Percentiles rank a stretch among this genome's conserved stretches.
Evolutionary conservation across 2,329 filamentous ascomycete species (phyloP).

Genomic region (Paraconiothyrium brasiliense): DNA sequence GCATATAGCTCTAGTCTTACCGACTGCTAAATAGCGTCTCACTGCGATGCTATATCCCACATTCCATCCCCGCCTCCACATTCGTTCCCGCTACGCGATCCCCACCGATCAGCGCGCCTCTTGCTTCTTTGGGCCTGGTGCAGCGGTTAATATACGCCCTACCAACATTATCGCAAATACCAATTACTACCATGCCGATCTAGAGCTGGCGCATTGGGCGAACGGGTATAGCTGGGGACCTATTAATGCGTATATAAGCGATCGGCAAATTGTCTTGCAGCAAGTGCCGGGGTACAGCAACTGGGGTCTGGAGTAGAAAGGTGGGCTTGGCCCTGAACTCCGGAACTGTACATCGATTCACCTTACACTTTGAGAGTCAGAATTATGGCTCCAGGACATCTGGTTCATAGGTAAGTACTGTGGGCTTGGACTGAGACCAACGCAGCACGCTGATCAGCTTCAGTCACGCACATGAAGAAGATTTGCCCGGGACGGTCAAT

Average conservation of each 20-base stretch:
- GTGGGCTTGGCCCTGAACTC: conserved; percentile 4
- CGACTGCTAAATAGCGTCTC: background rate
- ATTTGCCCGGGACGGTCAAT: conserved; percentile 66
- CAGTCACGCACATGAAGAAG: conserved; percentile 66
- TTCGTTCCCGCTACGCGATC: background rate
- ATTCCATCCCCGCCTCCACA: conserved; percentile 10
- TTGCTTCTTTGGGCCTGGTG: background rate
- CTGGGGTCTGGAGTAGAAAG: conserved; percentile 10
- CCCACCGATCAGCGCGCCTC: conserved; percentile 6
- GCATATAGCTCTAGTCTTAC: background rate
- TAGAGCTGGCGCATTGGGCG: conserved; percentile 13
- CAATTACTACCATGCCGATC: conserved; percentile 2
- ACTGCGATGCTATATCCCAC: background rate
- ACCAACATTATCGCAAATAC: background rate
- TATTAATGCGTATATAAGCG: background rate
- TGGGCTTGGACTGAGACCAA: background rate
- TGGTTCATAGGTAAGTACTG: conserved; percentile 23
- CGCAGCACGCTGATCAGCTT: background rate
- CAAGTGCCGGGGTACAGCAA: conserved; percentile 12
- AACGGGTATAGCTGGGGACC: conserved; percentile 3
- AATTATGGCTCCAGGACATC: conserved; percentile 20
- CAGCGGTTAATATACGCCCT: conserved; percentile 19
- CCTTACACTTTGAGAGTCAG: background rate
- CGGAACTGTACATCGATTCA: background rate
- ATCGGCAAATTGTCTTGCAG: conserved; percentile 11